Conservation (phyloP, 306 rosid genomes). For the Corylus heterophylla region DNA sequence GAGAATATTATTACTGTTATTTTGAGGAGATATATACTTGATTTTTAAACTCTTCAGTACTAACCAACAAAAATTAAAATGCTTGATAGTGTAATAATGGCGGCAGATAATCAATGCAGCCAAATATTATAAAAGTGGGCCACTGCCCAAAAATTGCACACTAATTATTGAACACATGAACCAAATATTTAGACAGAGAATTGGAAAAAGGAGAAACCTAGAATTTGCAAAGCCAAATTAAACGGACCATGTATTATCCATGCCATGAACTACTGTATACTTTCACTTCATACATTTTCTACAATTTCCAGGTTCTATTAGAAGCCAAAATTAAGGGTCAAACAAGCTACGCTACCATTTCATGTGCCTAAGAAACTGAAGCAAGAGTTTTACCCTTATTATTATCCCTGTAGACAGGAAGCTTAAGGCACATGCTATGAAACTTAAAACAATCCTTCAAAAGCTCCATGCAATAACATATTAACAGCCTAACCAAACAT, state of each 20-base stretch:
- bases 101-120: background rate
- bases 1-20: slow-evolving; percentile 23
- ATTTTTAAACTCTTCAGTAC: background rate
- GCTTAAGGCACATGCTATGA: background rate
- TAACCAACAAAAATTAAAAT: background rate
- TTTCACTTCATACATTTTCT: background rate
- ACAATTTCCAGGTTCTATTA: background rate
- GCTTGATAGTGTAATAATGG: no score
- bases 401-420: background rate
- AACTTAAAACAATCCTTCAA: background rate
- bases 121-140: background rate
- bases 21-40: background rate
- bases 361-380: background rate
- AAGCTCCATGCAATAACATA: background rate
- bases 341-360: background rate
- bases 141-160: background rate
- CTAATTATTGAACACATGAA: background rate
- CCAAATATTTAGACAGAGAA: background rate
- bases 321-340: background rate
- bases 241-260: background rate
- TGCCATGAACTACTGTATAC: background rate
- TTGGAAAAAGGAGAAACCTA: background rate
- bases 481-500: background rate
- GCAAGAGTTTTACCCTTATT: background rate
- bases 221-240: background rate